These are phyloP conservation scores for Moesziomyces antarcticus DNA, from an alignment of 1,284 basidiomycete species.

Conservation along the genomic window DNA sequence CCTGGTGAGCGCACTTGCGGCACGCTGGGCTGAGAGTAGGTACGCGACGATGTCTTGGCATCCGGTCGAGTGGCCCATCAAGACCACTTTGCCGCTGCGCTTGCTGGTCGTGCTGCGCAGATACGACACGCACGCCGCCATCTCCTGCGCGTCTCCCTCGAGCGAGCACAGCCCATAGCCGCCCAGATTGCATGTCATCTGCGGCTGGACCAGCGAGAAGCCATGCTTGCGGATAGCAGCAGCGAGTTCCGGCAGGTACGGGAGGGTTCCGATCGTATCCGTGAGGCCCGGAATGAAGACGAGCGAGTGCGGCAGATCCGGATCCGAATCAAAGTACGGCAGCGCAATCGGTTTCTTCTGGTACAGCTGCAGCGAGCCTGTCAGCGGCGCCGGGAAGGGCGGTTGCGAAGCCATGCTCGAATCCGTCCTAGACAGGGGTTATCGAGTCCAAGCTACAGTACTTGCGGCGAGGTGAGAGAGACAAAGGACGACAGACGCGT, in stretches of 20 bases:
- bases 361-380: constrained; percentile 46
- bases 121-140: constrained; percentile 41
- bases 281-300: constrained; percentile 59
- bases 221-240: constrained; percentile 14
- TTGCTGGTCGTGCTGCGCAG: constrained; percentile 22
- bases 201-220: constrained; percentile 57
- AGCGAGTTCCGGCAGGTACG: constrained; percentile 52
- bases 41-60: constrained; percentile 62
- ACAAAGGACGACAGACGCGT: not conserved
- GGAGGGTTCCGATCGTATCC: constrained; percentile 58
- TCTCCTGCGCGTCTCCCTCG: constrained; percentile 63
- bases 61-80: constrained; percentile 66
- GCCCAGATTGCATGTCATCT: constrained; percentile 55
- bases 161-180: constrained; percentile 57
- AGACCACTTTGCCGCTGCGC: constrained; percentile 42
- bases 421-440: not conserved
- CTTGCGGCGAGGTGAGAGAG: too few relatives aligned
- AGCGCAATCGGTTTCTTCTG: constrained; percentile 44
- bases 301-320: constrained; percentile 43
- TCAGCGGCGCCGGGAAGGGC: constrained; percentile 11
- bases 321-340: constrained; percentile 54
- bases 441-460: not conserved
- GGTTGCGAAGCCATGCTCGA: not conserved
- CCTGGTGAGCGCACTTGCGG: not conserved
- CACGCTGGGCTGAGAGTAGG: constrained; percentile 23